phyloP scores from a whole-genome alignment of 2,329 filamentous ascomycete genomes.

The Aspergillus texensis region DNA sequence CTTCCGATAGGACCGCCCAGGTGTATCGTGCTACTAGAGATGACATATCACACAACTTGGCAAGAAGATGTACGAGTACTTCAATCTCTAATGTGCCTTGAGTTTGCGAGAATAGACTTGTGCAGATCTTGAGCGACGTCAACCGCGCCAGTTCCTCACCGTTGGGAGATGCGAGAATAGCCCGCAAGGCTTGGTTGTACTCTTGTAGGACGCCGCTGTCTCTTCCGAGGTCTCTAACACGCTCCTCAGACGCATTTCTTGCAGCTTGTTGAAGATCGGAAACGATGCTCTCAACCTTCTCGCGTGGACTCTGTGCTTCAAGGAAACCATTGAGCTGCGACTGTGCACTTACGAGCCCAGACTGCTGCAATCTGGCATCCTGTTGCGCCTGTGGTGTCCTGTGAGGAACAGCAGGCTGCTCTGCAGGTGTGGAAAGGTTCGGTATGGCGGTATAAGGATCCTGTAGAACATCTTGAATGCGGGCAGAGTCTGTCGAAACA shows the following conservation, averaged over 20 bases:
- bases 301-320: slow-evolving; percentile 56
- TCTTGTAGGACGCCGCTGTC: slow-evolving; percentile 59
- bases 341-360: slow-evolving; percentile 42
- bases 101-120: slow-evolving; percentile 58
- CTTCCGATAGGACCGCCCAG: slow-evolving; percentile 51
- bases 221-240: slow-evolving; percentile 59
- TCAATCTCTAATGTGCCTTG: slow-evolving; percentile 63
- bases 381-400: slow-evolving; percentile 57
- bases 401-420: slow-evolving; percentile 63
- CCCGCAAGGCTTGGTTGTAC: slow-evolving; percentile 59
- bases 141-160: slow-evolving; percentile 60
- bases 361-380: slow-evolving; percentile 43
- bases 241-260: slow-evolving; percentile 60
- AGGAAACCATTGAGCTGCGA: slow-evolving; percentile 64
- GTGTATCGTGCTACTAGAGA: slow-evolving; percentile 57
- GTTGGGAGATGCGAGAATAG: slow-evolving; percentile 57
- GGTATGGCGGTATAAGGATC: slow-evolving; percentile 63
- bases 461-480: slow-evolving; percentile 64
- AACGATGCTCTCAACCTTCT: slow-evolving; percentile 58
- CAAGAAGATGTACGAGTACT: slow-evolving; percentile 63
- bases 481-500: slow-evolving; percentile 60
- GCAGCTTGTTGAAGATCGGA: slow-evolving; percentile 59
- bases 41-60: slow-evolving; percentile 65
- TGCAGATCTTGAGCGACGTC: slow-evolving; percentile 60
- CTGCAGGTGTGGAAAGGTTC: slow-evolving; percentile 64